Percentiles rank a stretch among this genome's conserved stretches.
phyloP scores from a whole-genome alignment of 495 filamentous ascomycete species.

The Aspergillus diversus region DNA sequence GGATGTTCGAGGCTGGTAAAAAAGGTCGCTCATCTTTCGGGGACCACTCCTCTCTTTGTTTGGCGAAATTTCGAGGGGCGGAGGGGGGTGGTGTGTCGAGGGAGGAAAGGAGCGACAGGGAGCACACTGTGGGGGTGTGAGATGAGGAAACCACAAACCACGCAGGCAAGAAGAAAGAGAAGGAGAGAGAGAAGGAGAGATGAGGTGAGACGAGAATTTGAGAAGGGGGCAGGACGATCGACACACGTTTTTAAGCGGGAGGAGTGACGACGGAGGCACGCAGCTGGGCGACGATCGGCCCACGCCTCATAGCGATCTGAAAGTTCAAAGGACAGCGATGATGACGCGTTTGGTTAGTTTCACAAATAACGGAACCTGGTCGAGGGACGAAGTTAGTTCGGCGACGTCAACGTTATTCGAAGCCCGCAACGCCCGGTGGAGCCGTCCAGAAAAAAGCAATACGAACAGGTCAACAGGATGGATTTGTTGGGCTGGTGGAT shows the following conservation, averaged over 20 bases:
- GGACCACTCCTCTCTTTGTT: not conserved
- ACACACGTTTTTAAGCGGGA: not conserved
- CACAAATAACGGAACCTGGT: conserved; percentile 2
- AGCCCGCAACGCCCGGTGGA: not conserved
- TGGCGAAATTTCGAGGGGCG: not conserved
- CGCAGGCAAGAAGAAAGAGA: conserved; percentile 6
- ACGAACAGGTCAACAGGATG: not conserved
- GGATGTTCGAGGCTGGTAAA: not conserved
- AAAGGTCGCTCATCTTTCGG: conserved; percentile 4
- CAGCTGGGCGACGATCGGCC: conserved; percentile 21
- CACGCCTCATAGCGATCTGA: conserved; percentile 23
- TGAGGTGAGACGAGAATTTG: not conserved
- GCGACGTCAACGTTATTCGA: conserved; percentile 3
- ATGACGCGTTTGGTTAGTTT: conserved; percentile 10
- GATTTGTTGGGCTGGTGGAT: not conserved
- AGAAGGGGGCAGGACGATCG: conserved; percentile 10
- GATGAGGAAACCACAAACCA: conserved; percentile 1
- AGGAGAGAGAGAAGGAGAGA: conserved; percentile 14
- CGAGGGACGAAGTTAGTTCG: not conserved
- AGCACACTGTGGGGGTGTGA: not conserved
- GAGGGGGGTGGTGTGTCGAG: not conserved
- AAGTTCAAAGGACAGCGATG: not conserved
- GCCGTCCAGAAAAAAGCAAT: no score
- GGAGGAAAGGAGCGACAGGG: conserved; percentile 3
- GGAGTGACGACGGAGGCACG: conserved; percentile 18